These are phyloP conservation scores for Phytophthora melonis DNA, from an alignment of 352 stramenopile genomes.

Conservation along the genomic window DNA sequence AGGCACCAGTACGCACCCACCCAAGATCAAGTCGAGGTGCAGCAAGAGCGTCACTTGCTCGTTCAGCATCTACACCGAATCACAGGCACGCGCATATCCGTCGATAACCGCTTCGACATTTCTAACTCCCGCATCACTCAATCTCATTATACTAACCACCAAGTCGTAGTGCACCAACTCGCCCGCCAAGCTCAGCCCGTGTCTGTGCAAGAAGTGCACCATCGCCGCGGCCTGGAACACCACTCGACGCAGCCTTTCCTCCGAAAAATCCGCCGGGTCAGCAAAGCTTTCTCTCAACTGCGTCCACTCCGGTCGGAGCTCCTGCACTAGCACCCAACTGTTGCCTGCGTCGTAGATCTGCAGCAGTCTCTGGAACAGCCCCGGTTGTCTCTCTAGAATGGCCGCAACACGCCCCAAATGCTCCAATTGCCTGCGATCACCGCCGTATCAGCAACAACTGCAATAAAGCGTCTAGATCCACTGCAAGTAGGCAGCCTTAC, in stretches of 20 bases:
- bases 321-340: constrained; percentile 68
- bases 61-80: constrained; percentile 43
- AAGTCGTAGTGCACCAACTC: constrained; percentile 61
- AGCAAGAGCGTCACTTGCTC: constrained; percentile 55
- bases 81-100: constrained; percentile 15
- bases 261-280: constrained; percentile 38
- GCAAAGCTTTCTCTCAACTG: constrained; percentile 37
- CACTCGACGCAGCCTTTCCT: constrained; percentile 53
- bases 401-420: constrained; percentile 48
- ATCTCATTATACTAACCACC: constrained; percentile 41
- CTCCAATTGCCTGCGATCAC: constrained; percentile 48
- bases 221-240: constrained; percentile 64
- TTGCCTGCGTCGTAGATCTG: constrained; percentile 60
- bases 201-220: constrained; percentile 69
- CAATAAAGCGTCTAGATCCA: not conserved
- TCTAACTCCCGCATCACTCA: not conserved
- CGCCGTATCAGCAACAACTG: not conserved
- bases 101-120: constrained; percentile 5
- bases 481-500: constrained; percentile 25
- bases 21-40: constrained; percentile 53
- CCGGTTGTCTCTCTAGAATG: constrained; percentile 40
- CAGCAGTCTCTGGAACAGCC: constrained; percentile 57
- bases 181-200: constrained; percentile 58
- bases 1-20: constrained; percentile 54
- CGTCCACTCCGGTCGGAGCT: constrained; percentile 48